phyloP scores from a whole-genome alignment of 306 rosid species.

The Abrus precatorius region DNA sequence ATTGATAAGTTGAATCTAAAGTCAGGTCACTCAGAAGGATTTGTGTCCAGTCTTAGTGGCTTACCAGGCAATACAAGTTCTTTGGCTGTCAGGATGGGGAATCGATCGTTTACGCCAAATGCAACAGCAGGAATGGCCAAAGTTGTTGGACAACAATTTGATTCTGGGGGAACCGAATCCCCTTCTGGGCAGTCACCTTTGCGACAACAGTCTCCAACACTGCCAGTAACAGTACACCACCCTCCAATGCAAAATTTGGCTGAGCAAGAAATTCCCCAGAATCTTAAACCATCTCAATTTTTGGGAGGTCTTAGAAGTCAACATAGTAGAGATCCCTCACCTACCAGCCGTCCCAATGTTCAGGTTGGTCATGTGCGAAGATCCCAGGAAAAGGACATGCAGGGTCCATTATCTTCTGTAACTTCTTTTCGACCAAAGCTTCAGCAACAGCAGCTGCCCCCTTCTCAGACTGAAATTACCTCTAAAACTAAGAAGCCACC shows the following conservation, averaged over 20 bases:
- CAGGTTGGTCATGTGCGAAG: slow-evolving; percentile 57
- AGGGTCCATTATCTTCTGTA: slow-evolving; percentile 55
- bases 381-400: slow-evolving; percentile 64
- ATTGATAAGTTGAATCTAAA: slow-evolving; percentile 60
- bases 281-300: slow-evolving; percentile 60
- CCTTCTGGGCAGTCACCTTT: slow-evolving; percentile 70
- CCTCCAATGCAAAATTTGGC: slow-evolving; percentile 59
- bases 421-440: slow-evolving; percentile 58
- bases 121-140: slow-evolving; percentile 58
- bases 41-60: slow-evolving; percentile 58
- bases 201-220: slow-evolving; percentile 63
- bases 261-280: slow-evolving; percentile 55
- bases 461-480: slow-evolving; percentile 58
- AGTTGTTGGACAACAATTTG: slow-evolving; percentile 58
- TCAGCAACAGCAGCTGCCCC: slow-evolving; percentile 50
- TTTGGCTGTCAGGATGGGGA: slow-evolving; percentile 58
- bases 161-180: slow-evolving; percentile 60
- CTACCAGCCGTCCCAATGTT: slow-evolving; percentile 52
- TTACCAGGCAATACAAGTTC: slow-evolving; percentile 56
- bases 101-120: slow-evolving; percentile 54
- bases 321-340: slow-evolving; percentile 59
- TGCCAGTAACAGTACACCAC: slow-evolving; percentile 51
- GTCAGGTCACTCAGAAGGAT: slow-evolving; percentile 65
- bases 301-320: slow-evolving; percentile 59
- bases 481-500: slow-evolving; percentile 54